These are phyloP conservation scores for Teunomyces pallodes DNA, from an alignment of 805 yeast species.

Conservation along the genomic window DNA sequence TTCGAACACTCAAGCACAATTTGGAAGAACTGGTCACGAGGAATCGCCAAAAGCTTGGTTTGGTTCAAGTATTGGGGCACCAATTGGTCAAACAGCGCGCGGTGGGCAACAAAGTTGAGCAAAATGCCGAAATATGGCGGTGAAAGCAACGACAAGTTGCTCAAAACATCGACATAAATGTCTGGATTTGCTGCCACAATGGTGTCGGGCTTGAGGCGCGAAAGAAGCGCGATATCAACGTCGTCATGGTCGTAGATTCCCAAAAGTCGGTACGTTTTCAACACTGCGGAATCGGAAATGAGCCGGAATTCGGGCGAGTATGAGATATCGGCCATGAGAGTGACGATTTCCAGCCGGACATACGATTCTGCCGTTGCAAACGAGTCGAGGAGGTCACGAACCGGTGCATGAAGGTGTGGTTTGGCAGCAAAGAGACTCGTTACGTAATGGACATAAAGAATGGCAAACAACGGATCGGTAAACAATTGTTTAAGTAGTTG, in stretches of 20 bases:
- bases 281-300: slow-evolving; percentile 9
- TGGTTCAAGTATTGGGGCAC: slow-evolving; percentile 8
- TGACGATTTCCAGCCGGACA: slow-evolving; percentile 17
- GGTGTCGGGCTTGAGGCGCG: slow-evolving; percentile 14
- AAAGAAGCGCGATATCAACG: slow-evolving; percentile 13
- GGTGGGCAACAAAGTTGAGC: slow-evolving; percentile 19
- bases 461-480: slow-evolving; percentile 25
- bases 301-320: slow-evolving; percentile 10
- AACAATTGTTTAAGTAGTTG: slow-evolving; percentile 11
- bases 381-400: background rate
- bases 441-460: slow-evolving; percentile 25
- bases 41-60: slow-evolving; percentile 11
- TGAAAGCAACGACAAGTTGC: slow-evolving; percentile 13
- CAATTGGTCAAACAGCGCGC: slow-evolving; percentile 14
- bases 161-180: slow-evolving; percentile 12
- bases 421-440: slow-evolving; percentile 13
- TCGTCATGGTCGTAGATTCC: slow-evolving; percentile 10
- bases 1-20: slow-evolving; percentile 20
- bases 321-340: slow-evolving; percentile 20
- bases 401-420: background rate
- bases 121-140: slow-evolving; percentile 24
- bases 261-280: slow-evolving; percentile 19
- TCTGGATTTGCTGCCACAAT: slow-evolving; percentile 10
- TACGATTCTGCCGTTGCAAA: slow-evolving; percentile 2
- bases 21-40: slow-evolving; percentile 21